phyloP scores from a whole-genome alignment of 1,284 basidiomycete species.

The Fistulinella staudtii region DNA sequence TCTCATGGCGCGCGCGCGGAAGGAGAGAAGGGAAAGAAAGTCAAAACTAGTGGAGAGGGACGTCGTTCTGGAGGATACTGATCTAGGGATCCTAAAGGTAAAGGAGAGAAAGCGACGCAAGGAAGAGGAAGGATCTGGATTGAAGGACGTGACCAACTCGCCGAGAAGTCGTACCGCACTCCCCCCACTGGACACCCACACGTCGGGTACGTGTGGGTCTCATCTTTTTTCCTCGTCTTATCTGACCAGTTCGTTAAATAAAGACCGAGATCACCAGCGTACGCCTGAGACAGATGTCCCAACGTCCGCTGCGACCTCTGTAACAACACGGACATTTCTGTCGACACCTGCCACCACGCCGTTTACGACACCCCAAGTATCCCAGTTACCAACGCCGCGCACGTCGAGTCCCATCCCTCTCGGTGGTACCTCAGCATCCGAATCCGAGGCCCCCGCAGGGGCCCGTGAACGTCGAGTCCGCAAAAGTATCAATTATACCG shows the following conservation, averaged over 20 bases:
- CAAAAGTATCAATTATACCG: conserved; percentile 84
- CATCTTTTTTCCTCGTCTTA: conserved; percentile 5
- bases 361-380: conserved; percentile 28
- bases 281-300: conserved; percentile 38
- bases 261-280: conserved; percentile 40
- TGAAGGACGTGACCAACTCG: conserved; percentile 67
- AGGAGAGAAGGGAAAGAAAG: conserved; percentile 42
- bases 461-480: conserved; percentile 68
- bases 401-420: conserved; percentile 47
- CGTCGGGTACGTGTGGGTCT: conserved; percentile 30
- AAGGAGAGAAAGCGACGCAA: conserved; percentile 40
- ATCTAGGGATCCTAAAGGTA: conserved; percentile 28
- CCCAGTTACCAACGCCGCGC: conserved; percentile 42
- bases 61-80: conserved; percentile 26
- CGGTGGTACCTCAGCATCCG: conserved; percentile 34
- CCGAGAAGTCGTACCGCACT: conserved; percentile 36
- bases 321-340: conserved; percentile 38
- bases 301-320: conserved; percentile 31
- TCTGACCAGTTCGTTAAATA: conserved; percentile 10
- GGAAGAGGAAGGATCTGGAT: conserved; percentile 37
- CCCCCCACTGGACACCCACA: conserved; percentile 37
- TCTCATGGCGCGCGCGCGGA: conserved; percentile 27
- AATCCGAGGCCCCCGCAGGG: conserved; percentile 34
- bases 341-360: conserved; percentile 43
- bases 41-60: conserved; percentile 34